Evolutionary conservation across 2,329 filamentous ascomycete genomes (phyloP).

Genomic region (Fusarium domesticum): DNA sequence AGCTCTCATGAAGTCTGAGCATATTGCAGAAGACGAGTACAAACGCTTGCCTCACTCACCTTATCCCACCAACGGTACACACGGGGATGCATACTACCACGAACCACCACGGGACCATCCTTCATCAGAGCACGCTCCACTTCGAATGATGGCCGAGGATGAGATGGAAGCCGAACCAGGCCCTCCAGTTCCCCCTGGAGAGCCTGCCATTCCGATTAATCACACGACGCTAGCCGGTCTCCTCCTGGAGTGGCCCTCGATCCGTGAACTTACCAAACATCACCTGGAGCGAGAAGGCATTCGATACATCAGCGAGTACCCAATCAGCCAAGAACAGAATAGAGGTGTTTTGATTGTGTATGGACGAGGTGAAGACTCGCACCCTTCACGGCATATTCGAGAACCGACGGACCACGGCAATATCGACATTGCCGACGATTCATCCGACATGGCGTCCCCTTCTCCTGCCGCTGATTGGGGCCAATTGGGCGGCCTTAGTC

Average conservation of each 20-base stretch:
- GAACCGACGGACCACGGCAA: slow-evolving; percentile 39
- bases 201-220: slow-evolving; percentile 73
- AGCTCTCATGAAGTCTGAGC: slow-evolving; percentile 28
- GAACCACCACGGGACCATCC: slow-evolving; percentile 29
- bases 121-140: slow-evolving; percentile 24
- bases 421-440: slow-evolving; percentile 46
- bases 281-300: slow-evolving; percentile 49
- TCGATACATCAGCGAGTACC: slow-evolving; percentile 64
- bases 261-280: slow-evolving; percentile 58
- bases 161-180: slow-evolving; percentile 51
- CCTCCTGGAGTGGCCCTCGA: slow-evolving; percentile 69
- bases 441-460: slow-evolving; percentile 52
- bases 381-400: slow-evolving; percentile 50
- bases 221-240: slow-evolving; percentile 89
- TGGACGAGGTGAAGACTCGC: slow-evolving; percentile 73
- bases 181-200: slow-evolving; percentile 52
- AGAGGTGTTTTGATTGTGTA: slow-evolving; percentile 73
- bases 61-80: slow-evolving; percentile 21
- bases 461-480: slow-evolving; percentile 58
- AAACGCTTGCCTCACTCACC: slow-evolving; percentile 25
- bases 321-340: slow-evolving; percentile 70
- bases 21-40: slow-evolving; percentile 31
- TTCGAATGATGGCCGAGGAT: slow-evolving; percentile 41
- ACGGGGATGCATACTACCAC: slow-evolving; percentile 21
- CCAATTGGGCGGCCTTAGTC: slow-evolving; percentile 51